phyloP scores from a whole-genome alignment of 106 monocot genomes.

The Dioscorea dumetorum region DNA sequence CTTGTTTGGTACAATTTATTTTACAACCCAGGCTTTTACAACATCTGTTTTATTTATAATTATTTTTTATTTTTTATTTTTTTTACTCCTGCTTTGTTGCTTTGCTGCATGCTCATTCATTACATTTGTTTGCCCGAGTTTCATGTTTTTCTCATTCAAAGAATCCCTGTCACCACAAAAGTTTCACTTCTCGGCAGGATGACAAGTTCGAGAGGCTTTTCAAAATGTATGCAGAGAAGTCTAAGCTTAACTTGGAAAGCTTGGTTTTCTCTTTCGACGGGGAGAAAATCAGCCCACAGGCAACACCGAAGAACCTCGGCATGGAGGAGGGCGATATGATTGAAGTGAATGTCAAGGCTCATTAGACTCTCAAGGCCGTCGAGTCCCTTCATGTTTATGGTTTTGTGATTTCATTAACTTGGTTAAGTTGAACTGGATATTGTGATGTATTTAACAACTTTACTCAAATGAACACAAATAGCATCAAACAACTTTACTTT shows the following conservation, averaged over 20 bases:
- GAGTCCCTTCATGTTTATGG: too few species aligned
- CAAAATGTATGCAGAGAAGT: constrained; percentile 68
- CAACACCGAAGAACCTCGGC: constrained; percentile 58
- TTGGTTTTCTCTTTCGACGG: constrained; percentile 80
- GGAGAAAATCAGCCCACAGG: constrained; percentile 37
- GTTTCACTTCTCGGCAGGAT: constrained; percentile 30
- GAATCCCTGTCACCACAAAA: too few species aligned
- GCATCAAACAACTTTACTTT: too few species aligned
- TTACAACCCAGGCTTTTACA: too few species aligned
- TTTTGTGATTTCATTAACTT: too few species aligned
- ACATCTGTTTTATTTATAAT: too few species aligned
- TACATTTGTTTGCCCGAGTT: neutral
- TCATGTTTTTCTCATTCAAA: neutral
- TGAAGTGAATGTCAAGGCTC: constrained; percentile 53
- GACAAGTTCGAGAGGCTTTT: constrained; percentile 87
- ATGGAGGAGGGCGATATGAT: constrained; percentile 90
- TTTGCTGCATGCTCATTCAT: neutral
- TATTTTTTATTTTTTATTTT: too few species aligned
- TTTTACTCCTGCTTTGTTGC: neutral
- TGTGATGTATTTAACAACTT: too few species aligned
- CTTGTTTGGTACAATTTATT: too few species aligned
- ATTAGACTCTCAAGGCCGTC: constrained; percentile 2
- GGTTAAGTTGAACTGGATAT: too few species aligned
- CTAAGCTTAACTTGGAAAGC: constrained; percentile 32
- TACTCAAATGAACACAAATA: too few species aligned